Conservation (phyloP, 1,139 yeast species). For the Zygoascus hellenicus region DNA sequence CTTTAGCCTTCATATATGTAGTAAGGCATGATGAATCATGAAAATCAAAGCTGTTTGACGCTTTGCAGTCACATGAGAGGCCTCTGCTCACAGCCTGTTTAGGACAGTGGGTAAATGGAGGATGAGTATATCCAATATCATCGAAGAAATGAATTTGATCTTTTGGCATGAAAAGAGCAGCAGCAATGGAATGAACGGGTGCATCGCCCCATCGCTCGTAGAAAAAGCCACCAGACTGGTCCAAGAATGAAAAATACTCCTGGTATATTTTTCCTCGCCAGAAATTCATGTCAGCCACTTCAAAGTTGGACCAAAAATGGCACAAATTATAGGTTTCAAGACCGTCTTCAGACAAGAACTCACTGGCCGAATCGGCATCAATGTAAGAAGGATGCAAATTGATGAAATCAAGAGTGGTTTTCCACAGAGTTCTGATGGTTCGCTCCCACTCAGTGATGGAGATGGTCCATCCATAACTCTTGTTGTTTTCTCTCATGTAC, state of each 20-base stretch:
- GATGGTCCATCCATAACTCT: constrained; percentile 61
- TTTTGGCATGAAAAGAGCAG: constrained; percentile 59
- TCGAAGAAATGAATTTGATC: constrained; percentile 70
- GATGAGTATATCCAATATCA: constrained; percentile 75
- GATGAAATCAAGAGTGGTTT: constrained; percentile 47
- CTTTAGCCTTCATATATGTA: constrained; percentile 20
- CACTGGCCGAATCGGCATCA: constrained; percentile 59
- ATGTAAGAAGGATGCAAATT: constrained; percentile 45
- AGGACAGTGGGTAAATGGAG: constrained; percentile 74
- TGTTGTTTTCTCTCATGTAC: constrained; percentile 53
- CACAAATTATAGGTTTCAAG: constrained; percentile 57
- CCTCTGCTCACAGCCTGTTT: constrained; percentile 23
- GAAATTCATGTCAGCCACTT: constrained; percentile 71
- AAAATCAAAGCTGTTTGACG: constrained; percentile 23
- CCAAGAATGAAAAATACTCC: constrained; percentile 65
- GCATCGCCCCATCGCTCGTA: constrained; percentile 98
- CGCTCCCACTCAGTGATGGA: constrained; percentile 54
- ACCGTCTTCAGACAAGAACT: constrained; percentile 65
- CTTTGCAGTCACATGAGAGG: constrained; percentile 23
- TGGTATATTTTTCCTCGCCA: constrained; percentile 65
- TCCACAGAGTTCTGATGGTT: constrained; percentile 59
- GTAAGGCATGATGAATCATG: constrained; percentile 25
- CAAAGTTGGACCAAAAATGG: constrained; percentile 93
- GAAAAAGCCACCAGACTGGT: constrained; percentile 77
- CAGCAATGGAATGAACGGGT: constrained; percentile 84